These are phyloP conservation scores for Hemisphaericaspora xylofermentans DNA, from an alignment of 1,139 yeast species.

Conservation along the genomic window DNA sequence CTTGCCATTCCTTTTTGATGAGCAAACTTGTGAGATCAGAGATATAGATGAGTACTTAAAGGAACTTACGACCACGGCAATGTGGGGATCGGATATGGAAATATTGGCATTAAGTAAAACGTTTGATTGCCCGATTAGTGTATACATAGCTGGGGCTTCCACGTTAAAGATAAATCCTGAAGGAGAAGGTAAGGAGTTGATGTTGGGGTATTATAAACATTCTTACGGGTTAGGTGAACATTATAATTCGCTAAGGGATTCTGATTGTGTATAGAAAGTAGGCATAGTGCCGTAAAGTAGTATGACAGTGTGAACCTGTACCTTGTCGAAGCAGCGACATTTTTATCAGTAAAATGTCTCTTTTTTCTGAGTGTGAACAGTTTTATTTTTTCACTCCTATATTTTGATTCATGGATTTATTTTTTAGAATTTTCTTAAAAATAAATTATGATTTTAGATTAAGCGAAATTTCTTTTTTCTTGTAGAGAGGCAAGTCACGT, in stretches of 20 bases:
- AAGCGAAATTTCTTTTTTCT: not conserved
- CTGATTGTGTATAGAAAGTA: not conserved
- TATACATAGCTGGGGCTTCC: constrained; percentile 75
- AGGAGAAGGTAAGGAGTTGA: constrained; percentile 51
- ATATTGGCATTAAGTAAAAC: constrained; percentile 73
- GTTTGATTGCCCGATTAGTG: constrained; percentile 69
- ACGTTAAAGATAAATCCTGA: constrained; percentile 58
- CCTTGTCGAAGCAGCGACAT: not conserved
- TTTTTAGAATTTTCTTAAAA: not conserved
- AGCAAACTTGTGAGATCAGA: constrained; percentile 57
- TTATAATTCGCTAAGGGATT: constrained; percentile 77
- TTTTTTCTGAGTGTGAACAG: not conserved
- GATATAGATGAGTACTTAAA: constrained; percentile 70
- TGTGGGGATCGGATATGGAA: constrained; percentile 98
- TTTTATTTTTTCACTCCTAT: not conserved
- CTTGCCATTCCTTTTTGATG: constrained; percentile 81
- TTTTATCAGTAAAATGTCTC: not conserved
- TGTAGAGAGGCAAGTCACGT: constrained; percentile 1
- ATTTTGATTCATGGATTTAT: not conserved
- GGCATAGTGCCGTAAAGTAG: not conserved
- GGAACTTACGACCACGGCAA: constrained; percentile 68
- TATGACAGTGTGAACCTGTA: no score
- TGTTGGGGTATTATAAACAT: constrained; percentile 80
- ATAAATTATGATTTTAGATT: constrained; percentile 1
- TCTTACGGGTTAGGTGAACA: constrained; percentile 92